Percentiles rank a stretch among this genome's conserved stretches.
phyloP scores from a whole-genome alignment of 495 filamentous ascomycete genomes.

The Penicillium subrubescens region DNA sequence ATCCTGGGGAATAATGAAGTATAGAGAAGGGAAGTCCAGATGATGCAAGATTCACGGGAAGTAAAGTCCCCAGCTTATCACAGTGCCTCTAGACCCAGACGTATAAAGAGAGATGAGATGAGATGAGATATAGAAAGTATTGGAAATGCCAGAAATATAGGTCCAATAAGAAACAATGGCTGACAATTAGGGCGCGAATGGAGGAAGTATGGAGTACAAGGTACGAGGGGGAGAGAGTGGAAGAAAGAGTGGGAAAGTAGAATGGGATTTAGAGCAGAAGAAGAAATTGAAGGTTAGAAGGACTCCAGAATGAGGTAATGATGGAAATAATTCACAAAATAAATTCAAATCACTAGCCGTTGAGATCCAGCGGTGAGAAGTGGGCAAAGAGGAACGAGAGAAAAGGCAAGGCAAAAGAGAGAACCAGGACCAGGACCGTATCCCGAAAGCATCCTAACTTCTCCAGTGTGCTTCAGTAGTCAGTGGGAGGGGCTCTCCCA shows the following conservation, averaged over 20 bases:
- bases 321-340: neutral
- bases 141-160: neutral
- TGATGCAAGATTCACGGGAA: neutral
- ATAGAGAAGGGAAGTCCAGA: slow-evolving; percentile 4
- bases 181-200: neutral
- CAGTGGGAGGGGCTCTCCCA: neutral
- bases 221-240: neutral
- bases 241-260: neutral
- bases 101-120: neutral
- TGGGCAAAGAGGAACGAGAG: slow-evolving; percentile 7
- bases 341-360: slow-evolving; percentile 14
- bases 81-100: slow-evolving; percentile 1
- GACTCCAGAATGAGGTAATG: neutral
- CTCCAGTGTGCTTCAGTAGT: neutral
- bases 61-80: slow-evolving; percentile 1
- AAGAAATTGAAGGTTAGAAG: neutral
- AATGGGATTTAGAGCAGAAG: slow-evolving; percentile 5
- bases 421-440: slow-evolving; percentile 1
- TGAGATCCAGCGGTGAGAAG: slow-evolving; percentile 33
- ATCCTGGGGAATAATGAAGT: neutral
- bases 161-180: slow-evolving; percentile 1
- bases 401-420: slow-evolving; percentile 5
- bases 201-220: neutral
- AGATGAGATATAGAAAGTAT: neutral
- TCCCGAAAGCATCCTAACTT: neutral